Evolutionary conservation across 2,329 filamentous ascomycete genomes (phyloP).

Genomic region (Penicillium sclerotiorum): DNA sequence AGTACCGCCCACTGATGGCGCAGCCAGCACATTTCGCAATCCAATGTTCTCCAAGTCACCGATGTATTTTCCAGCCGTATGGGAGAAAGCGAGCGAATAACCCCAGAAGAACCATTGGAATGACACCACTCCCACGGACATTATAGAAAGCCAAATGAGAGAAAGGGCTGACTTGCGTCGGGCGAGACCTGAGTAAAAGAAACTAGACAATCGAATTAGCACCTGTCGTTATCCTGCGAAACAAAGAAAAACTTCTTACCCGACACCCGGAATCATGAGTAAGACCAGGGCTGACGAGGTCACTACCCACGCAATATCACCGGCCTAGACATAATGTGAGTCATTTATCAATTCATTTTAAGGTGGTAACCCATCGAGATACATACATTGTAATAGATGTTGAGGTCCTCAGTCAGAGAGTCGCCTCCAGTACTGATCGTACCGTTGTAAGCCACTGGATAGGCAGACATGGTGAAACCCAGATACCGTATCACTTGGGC

Average conservation of each 20-base stretch:
- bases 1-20: conserved; percentile 71
- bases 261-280: conserved; percentile 91
- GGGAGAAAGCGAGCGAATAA: conserved; percentile 80
- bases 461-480: conserved; percentile 35
- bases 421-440: conserved; percentile 66
- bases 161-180: conserved; percentile 86
- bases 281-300: conserved; percentile 76
- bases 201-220: conserved; percentile 50
- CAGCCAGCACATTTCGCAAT: conserved; percentile 73
- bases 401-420: conserved; percentile 70
- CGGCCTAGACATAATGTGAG: conserved; percentile 56
- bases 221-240: background rate
- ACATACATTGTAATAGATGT: conserved; percentile 72
- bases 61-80: conserved; percentile 73
- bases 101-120: conserved; percentile 99
- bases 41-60: conserved; percentile 80
- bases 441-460: conserved; percentile 63
- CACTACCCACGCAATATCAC: conserved; percentile 81
- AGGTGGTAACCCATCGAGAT: background rate
- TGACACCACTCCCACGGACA: conserved; percentile 75
- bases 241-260: conserved; percentile 44
- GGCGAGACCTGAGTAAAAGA: conserved; percentile 91
- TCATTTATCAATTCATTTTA: background rate
- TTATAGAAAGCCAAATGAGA: conserved; percentile 81
- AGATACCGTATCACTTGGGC: background rate